Evolutionary conservation across 2,329 filamentous ascomycete genomes (phyloP).

Genomic region (Cladosporium sp.): DNA sequence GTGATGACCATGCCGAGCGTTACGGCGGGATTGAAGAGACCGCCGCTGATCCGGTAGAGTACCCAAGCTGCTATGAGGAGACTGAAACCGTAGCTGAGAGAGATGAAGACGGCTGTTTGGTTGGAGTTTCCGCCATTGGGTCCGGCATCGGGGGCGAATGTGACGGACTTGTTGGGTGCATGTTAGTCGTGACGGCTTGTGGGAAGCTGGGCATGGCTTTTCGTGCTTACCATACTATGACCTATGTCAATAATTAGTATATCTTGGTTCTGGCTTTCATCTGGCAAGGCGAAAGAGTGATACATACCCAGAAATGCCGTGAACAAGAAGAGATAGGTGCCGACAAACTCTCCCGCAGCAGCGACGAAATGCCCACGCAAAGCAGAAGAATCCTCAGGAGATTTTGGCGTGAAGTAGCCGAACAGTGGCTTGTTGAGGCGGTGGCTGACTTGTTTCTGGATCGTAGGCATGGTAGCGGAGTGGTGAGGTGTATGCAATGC

Average conservation of each 20-base stretch:
- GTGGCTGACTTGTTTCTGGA: background rate
- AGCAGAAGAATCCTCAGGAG: slow-evolving; percentile 1
- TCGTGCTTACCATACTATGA: background rate
- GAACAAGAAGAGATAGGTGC: slow-evolving; percentile 33
- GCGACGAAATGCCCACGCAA: slow-evolving; percentile 24
- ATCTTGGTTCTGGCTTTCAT: background rate
- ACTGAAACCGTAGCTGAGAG: slow-evolving; percentile 28
- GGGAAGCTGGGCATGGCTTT: background rate
- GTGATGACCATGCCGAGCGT: slow-evolving; percentile 29
- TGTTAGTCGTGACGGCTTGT: background rate
- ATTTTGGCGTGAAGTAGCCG: slow-evolving; percentile 11
- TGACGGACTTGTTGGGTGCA: background rate
- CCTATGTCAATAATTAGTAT: background rate
- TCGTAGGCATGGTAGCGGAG: background rate
- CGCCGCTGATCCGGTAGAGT: slow-evolving; percentile 28
- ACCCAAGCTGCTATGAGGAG: slow-evolving; percentile 29
- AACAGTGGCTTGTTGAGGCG: slow-evolving; percentile 14
- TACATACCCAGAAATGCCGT: slow-evolving; percentile 26
- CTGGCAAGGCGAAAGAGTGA: slow-evolving; percentile 7
- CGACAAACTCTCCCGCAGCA: slow-evolving; percentile 29
- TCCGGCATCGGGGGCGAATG: slow-evolving; percentile 17
- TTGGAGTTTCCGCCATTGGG: slow-evolving; percentile 19
- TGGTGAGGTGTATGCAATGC: no score
- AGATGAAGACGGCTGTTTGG: slow-evolving; percentile 27
- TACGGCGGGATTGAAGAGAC: slow-evolving; percentile 30